Evolutionary conservation across 192 early-diverging fungal species (phyloP).

Genomic region (Allomyces macrogynus): DNA sequence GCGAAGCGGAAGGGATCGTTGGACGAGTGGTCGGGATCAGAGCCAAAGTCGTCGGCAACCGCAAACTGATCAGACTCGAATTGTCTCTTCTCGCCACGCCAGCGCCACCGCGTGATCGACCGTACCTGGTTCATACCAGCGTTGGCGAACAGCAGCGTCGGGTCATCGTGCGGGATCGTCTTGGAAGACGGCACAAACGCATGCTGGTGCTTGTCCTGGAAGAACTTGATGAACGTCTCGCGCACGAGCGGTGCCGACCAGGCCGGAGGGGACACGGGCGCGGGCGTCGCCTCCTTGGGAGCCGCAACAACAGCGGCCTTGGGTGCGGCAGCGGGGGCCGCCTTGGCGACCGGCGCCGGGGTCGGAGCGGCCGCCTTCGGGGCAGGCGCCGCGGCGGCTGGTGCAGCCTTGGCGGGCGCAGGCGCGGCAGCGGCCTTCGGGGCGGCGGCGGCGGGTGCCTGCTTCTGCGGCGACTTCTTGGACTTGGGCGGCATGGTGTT

Average conservation of each 20-base stretch:
- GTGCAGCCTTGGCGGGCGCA: too few species aligned
- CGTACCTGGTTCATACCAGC: constrained; percentile 86
- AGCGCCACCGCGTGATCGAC: not conserved
- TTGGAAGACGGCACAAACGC: constrained; percentile 66
- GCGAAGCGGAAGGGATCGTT: constrained; percentile 1
- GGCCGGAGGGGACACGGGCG: too few species aligned
- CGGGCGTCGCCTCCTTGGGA: too few species aligned
- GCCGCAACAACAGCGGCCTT: too few species aligned
- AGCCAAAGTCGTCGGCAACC: not conserved
- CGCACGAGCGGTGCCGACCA: constrained; percentile 72
- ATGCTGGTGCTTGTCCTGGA: constrained; percentile 46
- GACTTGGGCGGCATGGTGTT: too few species aligned
- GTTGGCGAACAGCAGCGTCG: constrained; percentile 88
- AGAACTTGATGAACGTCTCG: constrained; percentile 73
- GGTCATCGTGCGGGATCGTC: constrained; percentile 87
- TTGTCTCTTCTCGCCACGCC: not conserved
- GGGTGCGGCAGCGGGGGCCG: too few species aligned
- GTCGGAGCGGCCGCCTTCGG: too few species aligned
- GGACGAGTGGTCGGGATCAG: not conserved
- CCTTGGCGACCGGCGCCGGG: too few species aligned
- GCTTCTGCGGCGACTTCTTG: too few species aligned
- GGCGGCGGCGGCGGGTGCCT: too few species aligned
- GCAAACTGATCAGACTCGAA: not conserved
- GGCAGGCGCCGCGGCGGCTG: too few species aligned
- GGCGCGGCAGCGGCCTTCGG: too few species aligned